These are phyloP conservation scores for Viridothelium virens DNA, from an alignment of 495 filamentous ascomycete genomes.

Conservation along the genomic window DNA sequence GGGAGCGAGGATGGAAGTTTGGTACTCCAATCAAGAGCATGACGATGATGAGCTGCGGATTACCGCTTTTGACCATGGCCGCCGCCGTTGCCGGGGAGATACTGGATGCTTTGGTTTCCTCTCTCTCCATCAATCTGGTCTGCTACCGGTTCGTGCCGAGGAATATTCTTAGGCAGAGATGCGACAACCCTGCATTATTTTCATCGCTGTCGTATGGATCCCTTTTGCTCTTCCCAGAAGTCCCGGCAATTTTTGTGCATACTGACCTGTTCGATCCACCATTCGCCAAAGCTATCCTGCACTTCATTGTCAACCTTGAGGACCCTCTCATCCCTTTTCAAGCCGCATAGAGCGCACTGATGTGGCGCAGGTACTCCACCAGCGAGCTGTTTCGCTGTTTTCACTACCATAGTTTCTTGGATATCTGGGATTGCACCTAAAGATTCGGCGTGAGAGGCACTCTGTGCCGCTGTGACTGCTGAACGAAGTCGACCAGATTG, in stretches of 20 bases:
- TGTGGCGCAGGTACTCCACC: constrained; percentile 62
- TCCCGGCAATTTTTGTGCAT: constrained; percentile 58
- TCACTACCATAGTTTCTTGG: constrained; percentile 51
- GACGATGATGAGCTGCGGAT: not conserved
- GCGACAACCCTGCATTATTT: not conserved
- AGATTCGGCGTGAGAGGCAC: not conserved
- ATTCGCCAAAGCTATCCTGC: constrained; percentile 86
- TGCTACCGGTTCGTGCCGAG: too few relatives aligned
- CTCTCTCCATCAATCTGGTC: not conserved
- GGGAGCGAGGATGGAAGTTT: too few relatives aligned
- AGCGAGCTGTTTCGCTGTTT: constrained; percentile 46
- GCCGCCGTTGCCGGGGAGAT: not conserved
- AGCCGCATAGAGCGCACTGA: constrained; percentile 79
- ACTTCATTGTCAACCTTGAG: constrained; percentile 64
- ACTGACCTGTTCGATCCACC: constrained; percentile 86
- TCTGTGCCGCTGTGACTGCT: constrained; percentile 48
- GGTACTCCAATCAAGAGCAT: too few relatives aligned
- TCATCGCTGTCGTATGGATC: constrained; percentile 14
- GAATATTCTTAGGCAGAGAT: too few relatives aligned
- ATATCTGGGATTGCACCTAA: constrained; percentile 57
- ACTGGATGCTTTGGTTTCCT: not conserved
- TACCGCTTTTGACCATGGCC: constrained; percentile 3
- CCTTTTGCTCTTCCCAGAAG: constrained; percentile 76
- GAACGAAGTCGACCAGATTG: constrained; percentile 55
- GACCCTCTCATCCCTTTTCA: constrained; percentile 79